Conservation (phyloP, 352 stramenopile species). For the Phytophthora quininea region DNA sequence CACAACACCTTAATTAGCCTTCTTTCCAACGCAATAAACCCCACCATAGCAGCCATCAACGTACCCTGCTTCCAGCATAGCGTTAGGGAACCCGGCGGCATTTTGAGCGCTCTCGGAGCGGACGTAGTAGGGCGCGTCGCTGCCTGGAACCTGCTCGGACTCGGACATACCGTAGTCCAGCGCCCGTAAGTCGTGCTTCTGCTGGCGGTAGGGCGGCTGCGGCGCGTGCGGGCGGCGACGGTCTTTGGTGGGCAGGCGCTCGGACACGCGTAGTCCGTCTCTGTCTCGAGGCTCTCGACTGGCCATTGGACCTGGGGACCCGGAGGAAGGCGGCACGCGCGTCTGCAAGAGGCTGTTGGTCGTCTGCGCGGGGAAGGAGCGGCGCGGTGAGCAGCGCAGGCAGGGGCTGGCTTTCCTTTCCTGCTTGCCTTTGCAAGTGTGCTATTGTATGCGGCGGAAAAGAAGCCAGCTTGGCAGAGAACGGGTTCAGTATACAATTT, state of each 20-base stretch:
- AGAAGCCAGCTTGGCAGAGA: no score
- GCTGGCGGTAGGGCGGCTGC: constrained; percentile 29
- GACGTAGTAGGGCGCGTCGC: constrained; percentile 25
- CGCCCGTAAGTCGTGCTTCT: constrained; percentile 21
- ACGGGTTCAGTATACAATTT: no score
- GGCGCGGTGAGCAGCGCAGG: neutral
- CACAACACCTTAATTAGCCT: neutral
- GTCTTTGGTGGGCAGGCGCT: constrained; percentile 31
- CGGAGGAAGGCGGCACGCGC: neutral
- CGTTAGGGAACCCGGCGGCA: constrained; percentile 25
- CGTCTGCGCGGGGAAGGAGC: neutral
- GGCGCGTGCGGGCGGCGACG: constrained; percentile 27
- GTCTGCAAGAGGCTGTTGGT: neutral
- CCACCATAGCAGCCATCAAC: neutral
- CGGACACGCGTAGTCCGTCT: constrained; percentile 25
- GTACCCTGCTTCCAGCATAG: constrained; percentile 40
- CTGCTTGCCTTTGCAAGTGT: no score
- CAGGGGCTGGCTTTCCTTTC: neutral
- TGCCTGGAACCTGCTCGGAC: constrained; percentile 19
- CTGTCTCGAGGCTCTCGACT: constrained; percentile 28
- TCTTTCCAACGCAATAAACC: neutral
- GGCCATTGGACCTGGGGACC: constrained; percentile 16
- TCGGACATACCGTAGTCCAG: constrained; percentile 18
- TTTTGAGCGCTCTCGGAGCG: constrained; percentile 34
- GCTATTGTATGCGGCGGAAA: no score